Base-by-base conservation (phyloP, 441 rosid species). In the Macaranga tanarius region DNA sequence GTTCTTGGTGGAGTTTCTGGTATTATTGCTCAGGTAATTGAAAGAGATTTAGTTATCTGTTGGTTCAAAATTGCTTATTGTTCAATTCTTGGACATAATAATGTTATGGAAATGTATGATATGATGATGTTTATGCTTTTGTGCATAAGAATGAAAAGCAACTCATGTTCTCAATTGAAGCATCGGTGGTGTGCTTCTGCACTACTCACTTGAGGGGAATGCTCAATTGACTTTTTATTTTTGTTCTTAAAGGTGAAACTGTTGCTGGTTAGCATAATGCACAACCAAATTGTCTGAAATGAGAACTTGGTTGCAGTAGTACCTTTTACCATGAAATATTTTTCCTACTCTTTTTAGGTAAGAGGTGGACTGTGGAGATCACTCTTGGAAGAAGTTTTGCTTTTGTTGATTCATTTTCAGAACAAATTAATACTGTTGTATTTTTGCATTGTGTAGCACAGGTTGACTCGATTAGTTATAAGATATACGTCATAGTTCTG, bases 1-100 rank as follows among this genome's bases (percentile, higher is more conserved):
- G 72, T 89, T 58, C 45, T 83, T 15, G 95, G 97, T 73, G 97
- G 97, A 19, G 59, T 86, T 34, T 90, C 98, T 38, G 97, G 98
- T 68, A 92, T 79, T 63, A 78, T 86, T 60, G 94, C 97, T 71
- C 95, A 93, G 98, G 98, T 88, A 83, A 34, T 34, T 34, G 7
- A 4, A 34, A 34, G 38, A 34, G 38, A 34, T 34, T 34, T 4
- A 2, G 6, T 34, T 34, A 34, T 34, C 38, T 34, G 6, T 5
- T 0, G 6, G 38, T 34, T 34, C 38, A 34, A n/a, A n/a, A n/a
- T n/a, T n/a, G n/a, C n/a, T n/a, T n/a, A n/a, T n/a, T n/a, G n/a
- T n/a, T n/a, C n/a, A n/a, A n/a, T n/a, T n/a, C n/a, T n/a, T n/a
- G n/a, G n/a, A n/a, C n/a, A n/a, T n/a, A n/a, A n/a, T n/a, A n/a